Percentiles rank a stretch among this genome's conserved stretches.
phyloP scores from a whole-genome alignment of 257 asterid genomes.

The Fraxinus pennsylvanica region DNA sequence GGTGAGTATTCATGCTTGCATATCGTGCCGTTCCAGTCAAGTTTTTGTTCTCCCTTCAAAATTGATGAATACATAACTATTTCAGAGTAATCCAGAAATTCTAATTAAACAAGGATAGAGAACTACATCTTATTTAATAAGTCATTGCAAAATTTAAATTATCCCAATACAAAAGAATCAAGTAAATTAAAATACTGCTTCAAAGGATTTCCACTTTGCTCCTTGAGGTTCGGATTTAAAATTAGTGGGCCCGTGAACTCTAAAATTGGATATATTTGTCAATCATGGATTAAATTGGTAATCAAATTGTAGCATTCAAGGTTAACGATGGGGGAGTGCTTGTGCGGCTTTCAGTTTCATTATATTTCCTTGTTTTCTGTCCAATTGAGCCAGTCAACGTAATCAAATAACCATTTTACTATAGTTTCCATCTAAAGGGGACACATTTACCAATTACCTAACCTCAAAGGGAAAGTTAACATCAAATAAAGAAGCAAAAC shows the following conservation, averaged over 20 bases:
- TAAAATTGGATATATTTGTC: neutral
- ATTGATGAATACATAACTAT: slow-evolving; percentile 10
- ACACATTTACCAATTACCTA: neutral
- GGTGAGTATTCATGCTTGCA: slow-evolving; percentile 97
- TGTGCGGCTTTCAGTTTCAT: neutral
- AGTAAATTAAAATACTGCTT: neutral
- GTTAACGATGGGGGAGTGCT: neutral
- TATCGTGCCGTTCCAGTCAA: slow-evolving; percentile 98
- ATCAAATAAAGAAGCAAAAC: neutral
- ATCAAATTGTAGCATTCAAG: neutral
- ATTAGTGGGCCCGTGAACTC: neutral
- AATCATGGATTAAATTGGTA: neutral
- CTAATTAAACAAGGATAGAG: neutral
- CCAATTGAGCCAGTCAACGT: neutral
- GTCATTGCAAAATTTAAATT: neutral
- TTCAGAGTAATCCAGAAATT: slow-evolving; percentile 9
- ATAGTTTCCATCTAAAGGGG: neutral
- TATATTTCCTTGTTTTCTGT: neutral
- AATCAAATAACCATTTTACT: neutral
- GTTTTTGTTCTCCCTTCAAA: slow-evolving; percentile 88
- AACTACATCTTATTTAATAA: neutral
- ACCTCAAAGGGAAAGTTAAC: neutral
- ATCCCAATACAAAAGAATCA: neutral
- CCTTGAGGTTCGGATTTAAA: neutral
- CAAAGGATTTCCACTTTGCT: neutral